Evolutionary conservation across 306 rosid species (phyloP).

Genomic region (Argentina anserina): DNA sequence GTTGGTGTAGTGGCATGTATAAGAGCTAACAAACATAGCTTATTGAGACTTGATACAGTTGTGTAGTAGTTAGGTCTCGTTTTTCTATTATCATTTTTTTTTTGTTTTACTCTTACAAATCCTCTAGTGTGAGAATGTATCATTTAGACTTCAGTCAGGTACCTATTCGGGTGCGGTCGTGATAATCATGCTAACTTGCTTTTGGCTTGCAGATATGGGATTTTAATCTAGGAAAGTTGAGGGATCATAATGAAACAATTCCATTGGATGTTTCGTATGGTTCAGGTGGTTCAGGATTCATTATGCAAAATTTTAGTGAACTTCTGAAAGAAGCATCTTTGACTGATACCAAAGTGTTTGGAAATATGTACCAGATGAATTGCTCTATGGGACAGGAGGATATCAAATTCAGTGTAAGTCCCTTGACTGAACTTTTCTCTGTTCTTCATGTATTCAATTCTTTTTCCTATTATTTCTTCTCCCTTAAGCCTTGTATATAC

Average conservation of each 20-base stretch:
- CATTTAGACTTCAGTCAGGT: not conserved
- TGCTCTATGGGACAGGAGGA: constrained; percentile 35
- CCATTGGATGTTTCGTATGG: constrained; percentile 39
- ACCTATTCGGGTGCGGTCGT: not conserved
- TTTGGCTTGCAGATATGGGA: constrained; percentile 60
- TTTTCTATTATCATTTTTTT: not conserved
- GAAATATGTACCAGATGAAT: constrained; percentile 39
- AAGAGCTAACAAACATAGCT: not conserved
- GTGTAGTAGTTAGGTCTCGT: not conserved
- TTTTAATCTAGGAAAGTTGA: constrained; percentile 43
- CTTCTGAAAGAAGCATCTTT: constrained; percentile 39
- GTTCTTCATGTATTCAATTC: not conserved
- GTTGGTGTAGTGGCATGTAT: not conserved
- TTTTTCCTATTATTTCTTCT: not conserved
- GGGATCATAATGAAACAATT: constrained; percentile 40
- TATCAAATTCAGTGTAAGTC: constrained; percentile 41
- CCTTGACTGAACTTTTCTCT: not conserved
- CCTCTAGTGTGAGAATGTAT: not conserved
- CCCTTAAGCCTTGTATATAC: not conserved
- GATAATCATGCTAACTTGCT: constrained; percentile 16
- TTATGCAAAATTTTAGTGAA: constrained; percentile 41
- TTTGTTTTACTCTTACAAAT: not conserved
- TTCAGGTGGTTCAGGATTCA: constrained; percentile 36
- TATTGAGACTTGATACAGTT: not conserved
- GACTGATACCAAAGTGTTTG: constrained; percentile 31